These are phyloP conservation scores for Lyophyllum atratum DNA, from an alignment of 768 basidiomycete genomes.

Conservation along the genomic window DNA sequence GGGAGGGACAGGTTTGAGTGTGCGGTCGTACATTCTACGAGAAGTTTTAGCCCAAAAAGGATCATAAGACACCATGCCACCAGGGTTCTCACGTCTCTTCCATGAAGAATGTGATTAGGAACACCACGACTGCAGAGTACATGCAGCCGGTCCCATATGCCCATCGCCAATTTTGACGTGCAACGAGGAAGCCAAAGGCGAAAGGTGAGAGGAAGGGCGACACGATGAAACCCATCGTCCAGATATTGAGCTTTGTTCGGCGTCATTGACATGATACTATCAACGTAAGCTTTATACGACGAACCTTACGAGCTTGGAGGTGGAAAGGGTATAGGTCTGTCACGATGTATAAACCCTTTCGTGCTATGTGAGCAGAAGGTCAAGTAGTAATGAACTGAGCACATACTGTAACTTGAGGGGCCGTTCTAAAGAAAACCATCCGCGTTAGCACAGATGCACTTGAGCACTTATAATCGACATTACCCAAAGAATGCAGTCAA, in stretches of 20 bases:
- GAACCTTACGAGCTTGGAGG: conserved; percentile 53
- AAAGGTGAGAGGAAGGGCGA: conserved; percentile 68
- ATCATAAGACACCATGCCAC: neutral
- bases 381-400: neutral
- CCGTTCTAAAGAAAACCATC: conserved; percentile 37
- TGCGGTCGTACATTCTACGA: conserved; percentile 64
- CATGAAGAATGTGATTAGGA: conserved; percentile 59
- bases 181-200: conserved; percentile 68
- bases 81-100: conserved; percentile 58
- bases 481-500: conserved; percentile 33
- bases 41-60: neutral
- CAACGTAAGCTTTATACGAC: neutral
- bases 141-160: conserved; percentile 67
- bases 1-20: conserved; percentile 48
- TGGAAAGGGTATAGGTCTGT: conserved; percentile 63
- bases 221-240: conserved; percentile 75
- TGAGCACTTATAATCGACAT: too few relatives aligned
- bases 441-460: too few relatives aligned
- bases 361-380: neutral
- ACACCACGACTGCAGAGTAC: conserved; percentile 55
- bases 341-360: conserved; percentile 47
- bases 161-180: conserved; percentile 62
- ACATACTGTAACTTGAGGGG: conserved; percentile 51
- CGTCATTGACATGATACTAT: neutral
- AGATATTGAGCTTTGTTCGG: conserved; percentile 53